Conservation (phyloP, 148 eudicot species). For the Fagopyrum homotropicum region DNA sequence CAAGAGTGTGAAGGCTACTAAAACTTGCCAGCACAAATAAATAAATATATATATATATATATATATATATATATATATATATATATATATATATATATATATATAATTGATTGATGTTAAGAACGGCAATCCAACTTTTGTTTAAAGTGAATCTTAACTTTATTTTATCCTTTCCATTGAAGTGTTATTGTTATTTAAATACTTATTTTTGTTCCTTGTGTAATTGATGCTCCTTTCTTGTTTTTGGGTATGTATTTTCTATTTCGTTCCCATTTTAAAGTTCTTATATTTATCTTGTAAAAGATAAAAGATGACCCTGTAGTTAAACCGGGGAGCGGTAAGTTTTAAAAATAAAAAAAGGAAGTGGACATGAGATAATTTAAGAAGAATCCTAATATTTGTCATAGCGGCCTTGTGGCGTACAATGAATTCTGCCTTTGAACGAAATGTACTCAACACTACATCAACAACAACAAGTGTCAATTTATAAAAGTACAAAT, state of each 20-base stretch:
- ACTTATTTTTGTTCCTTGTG: background rate
- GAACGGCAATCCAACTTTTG: background rate
- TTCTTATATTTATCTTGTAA: background rate
- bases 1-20: background rate
- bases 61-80: no score
- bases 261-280: background rate
- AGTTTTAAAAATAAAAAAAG: background rate
- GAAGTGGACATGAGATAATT: background rate
- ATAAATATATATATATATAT: no score
- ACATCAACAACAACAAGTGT: no score
- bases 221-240: background rate
- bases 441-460: no score
- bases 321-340: background rate
- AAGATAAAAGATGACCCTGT: background rate
- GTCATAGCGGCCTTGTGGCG: background rate
- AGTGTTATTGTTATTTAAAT: background rate
- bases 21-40: slow-evolving; percentile 60
- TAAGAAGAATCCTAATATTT: background rate
- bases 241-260: background rate
- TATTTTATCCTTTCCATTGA: background rate
- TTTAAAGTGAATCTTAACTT: background rate
- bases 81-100: no score
- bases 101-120: background rate
- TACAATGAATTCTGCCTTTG: no score
- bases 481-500: no score